phyloP scores from a whole-genome alignment of 2,329 filamentous ascomycete genomes.

The Elsinoe perseae region DNA sequence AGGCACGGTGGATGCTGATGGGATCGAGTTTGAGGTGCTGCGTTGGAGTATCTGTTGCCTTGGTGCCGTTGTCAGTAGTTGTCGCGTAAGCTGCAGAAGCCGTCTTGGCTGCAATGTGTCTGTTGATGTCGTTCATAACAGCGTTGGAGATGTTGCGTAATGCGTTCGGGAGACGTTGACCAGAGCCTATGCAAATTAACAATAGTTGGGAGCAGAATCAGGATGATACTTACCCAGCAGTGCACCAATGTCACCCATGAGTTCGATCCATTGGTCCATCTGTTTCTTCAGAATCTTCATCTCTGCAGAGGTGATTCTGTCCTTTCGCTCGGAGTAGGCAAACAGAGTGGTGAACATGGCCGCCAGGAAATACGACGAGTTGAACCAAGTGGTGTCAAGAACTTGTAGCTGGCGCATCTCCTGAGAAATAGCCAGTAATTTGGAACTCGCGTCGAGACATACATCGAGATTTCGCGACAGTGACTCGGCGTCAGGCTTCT shows the following conservation, averaged over 20 bases:
- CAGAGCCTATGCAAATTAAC: conserved; percentile 35
- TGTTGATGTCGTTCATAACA: conserved; percentile 41
- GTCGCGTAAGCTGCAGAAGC: conserved; percentile 36
- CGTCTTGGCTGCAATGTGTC: conserved; percentile 36
- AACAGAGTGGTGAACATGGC: conserved; percentile 67
- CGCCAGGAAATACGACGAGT: conserved; percentile 61
- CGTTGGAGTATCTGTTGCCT: conserved; percentile 24
- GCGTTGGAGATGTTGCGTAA: conserved; percentile 44
- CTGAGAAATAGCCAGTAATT: conserved; percentile 54
- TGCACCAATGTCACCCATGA: conserved; percentile 58
- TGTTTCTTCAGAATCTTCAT: conserved; percentile 55
- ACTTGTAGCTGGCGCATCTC: conserved; percentile 57
- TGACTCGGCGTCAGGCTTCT: conserved; percentile 50
- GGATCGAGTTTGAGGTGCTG: conserved; percentile 17
- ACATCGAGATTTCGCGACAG: conserved; percentile 48
- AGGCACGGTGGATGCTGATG: background rate
- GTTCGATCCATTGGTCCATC: conserved; percentile 61
- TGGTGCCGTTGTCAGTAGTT: conserved; percentile 21
- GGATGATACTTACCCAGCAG: conserved; percentile 52
- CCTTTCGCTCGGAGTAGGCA: conserved; percentile 58
- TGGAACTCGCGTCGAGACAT: conserved; percentile 57
- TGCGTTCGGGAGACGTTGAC: conserved; percentile 40
- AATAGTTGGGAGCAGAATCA: background rate
- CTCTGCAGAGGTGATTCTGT: conserved; percentile 51
- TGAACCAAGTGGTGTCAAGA: conserved; percentile 72